A percentile compares a stretch with the other conserved stretches of the same genome.
Evolutionary conservation across 169 alveolate species (phyloP).

Genomic region (Eimeria falciformis): DNA sequence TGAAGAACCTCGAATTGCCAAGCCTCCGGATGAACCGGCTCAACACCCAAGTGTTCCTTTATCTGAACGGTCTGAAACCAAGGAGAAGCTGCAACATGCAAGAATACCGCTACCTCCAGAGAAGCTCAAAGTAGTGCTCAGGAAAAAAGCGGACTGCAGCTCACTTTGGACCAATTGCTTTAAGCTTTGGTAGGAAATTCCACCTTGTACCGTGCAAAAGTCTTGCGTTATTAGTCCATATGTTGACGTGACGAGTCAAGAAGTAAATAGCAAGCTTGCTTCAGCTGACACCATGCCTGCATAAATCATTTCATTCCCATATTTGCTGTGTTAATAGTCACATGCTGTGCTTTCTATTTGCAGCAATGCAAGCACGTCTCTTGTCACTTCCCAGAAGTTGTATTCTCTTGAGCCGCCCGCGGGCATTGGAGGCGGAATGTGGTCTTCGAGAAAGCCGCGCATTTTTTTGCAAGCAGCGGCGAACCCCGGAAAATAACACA

Average conservation of each 20-base stretch:
- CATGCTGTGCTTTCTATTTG: too few relatives aligned
- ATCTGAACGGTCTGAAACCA: background rate
- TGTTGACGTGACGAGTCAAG: too few relatives aligned
- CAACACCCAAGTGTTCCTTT: background rate
- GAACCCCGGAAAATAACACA: background rate
- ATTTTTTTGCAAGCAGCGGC: background rate
- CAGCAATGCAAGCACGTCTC: too few relatives aligned
- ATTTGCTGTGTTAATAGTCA: too few relatives aligned
- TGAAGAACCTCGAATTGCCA: background rate
- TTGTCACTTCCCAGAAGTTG: background rate
- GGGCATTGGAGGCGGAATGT: background rate
- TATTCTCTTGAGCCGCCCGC: conserved; percentile 10
- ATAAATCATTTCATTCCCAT: too few relatives aligned
- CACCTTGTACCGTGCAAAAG: background rate
- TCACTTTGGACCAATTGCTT: conserved; percentile 2
- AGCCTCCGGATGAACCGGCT: background rate
- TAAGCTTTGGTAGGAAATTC: conserved; percentile 17
- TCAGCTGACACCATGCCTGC: too few relatives aligned
- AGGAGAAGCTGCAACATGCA: background rate
- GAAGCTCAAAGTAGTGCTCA: conserved; percentile 29
- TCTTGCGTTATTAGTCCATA: too few relatives aligned
- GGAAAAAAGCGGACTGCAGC: background rate
- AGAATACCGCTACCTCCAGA: background rate
- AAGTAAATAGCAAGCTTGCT: too few relatives aligned
- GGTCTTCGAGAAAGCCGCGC: conserved; percentile 9